A percentile compares a stretch with the other conserved stretches of the same genome.
phyloP scores from a whole-genome alignment of 2,329 filamentous ascomycete genomes.

The Arachnopeziza araneosa region DNA sequence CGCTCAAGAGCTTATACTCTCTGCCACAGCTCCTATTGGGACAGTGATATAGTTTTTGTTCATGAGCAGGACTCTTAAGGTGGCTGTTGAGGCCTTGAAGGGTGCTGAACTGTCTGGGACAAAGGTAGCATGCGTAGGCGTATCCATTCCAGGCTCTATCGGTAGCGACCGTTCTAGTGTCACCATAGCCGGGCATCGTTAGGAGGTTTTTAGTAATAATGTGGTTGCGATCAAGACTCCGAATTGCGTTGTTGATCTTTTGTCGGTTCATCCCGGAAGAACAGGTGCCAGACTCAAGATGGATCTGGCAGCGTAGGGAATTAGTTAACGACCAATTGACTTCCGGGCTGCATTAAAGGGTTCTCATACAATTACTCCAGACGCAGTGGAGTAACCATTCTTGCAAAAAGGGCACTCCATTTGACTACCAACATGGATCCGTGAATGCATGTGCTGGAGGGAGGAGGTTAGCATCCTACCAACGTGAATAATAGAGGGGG shows the following conservation, averaged over 20 bases:
- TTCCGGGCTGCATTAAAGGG: neutral
- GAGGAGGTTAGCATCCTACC: neutral
- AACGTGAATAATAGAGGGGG: neutral
- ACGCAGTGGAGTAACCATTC: constrained; percentile 40
- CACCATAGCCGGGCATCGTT: constrained; percentile 35
- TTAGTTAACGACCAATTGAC: neutral
- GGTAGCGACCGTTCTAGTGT: constrained; percentile 35
- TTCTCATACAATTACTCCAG: constrained; percentile 40
- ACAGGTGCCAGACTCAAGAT: constrained; percentile 45
- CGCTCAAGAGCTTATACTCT: constrained; percentile 21
- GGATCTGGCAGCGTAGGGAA: constrained; percentile 36
- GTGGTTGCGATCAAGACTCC: constrained; percentile 40
- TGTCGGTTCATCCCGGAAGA: constrained; percentile 43
- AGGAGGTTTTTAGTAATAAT: constrained; percentile 47
- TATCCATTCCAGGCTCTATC: constrained; percentile 39
- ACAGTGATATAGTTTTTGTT: constrained; percentile 34
- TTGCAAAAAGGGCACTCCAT: constrained; percentile 53
- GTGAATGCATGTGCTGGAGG: constrained; percentile 51
- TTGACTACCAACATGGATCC: constrained; percentile 39
- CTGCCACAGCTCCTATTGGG: constrained; percentile 13
- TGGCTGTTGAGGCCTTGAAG: constrained; percentile 43
- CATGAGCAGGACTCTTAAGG: constrained; percentile 47
- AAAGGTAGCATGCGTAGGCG: constrained; percentile 49
- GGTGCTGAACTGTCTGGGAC: constrained; percentile 38
- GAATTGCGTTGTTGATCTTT: constrained; percentile 41